phyloP scores from a whole-genome alignment of 1,284 basidiomycete species.

The Xerocomus amazonicus region DNA sequence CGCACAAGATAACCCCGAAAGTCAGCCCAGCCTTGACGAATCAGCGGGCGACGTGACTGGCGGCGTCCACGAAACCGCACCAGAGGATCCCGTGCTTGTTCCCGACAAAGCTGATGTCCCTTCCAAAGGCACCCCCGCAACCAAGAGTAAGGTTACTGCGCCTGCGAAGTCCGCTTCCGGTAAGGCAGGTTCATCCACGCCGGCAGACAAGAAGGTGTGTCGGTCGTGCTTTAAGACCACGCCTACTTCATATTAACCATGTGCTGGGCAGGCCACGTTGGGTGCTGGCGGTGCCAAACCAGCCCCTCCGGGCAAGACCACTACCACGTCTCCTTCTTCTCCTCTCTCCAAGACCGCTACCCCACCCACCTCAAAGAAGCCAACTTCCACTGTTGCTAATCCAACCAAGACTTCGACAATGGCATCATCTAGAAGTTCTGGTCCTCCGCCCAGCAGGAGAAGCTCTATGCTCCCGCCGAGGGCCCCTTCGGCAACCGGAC shows the following conservation, averaged over 20 bases:
- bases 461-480: slow-evolving; percentile 45
- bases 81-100: slow-evolving; percentile 16
- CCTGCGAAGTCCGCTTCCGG: slow-evolving; percentile 20
- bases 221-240: slow-evolving; percentile 19
- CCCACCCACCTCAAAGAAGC: slow-evolving; percentile 47
- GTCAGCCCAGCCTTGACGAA: slow-evolving; percentile 17
- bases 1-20: slow-evolving; percentile 22
- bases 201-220: slow-evolving; percentile 59
- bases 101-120: slow-evolving; percentile 24
- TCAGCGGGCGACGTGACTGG: slow-evolving; percentile 10
- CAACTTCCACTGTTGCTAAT: slow-evolving; percentile 40
- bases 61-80: slow-evolving; percentile 10
- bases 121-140: slow-evolving; percentile 29
- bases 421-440: slow-evolving; percentile 36
- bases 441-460: slow-evolving; percentile 39
- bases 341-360: slow-evolving; percentile 36
- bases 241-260: slow-evolving; percentile 27
- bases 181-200: slow-evolving; percentile 39
- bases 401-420: slow-evolving; percentile 42
- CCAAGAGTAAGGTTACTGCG: slow-evolving; percentile 38
- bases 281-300: slow-evolving; percentile 55
- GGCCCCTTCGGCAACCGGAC: slow-evolving; percentile 31
- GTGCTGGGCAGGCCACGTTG: slow-evolving; percentile 56
- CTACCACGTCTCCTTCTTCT: slow-evolving; percentile 34
- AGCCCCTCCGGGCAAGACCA: slow-evolving; percentile 42